Evolutionary conservation across 768 basidiomycete species (phyloP), one percentile per base, ranked within the genome.

Genomic region (Rickenella mellea): DNA sequence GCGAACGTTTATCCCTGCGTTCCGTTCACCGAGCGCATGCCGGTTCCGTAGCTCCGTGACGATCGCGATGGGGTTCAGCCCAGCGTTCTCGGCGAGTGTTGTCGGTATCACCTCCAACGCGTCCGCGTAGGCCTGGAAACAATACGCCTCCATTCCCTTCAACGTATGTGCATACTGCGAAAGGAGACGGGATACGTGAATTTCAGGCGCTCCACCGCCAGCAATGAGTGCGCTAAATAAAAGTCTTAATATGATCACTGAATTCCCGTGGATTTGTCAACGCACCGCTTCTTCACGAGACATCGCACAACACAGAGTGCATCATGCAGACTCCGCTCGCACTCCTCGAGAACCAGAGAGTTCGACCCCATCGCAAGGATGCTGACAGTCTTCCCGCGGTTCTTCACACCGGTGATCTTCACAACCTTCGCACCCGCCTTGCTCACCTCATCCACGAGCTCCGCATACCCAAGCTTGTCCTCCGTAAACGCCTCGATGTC

Each of bases 281-380:
- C 78, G 41, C 55, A 94, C 94, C 93, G 73, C 67, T 97, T 98
- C 69, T 99, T 98, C 36, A 99, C 93, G 40, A 99, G 73, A 68
- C 96, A 99, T 39, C 96, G 78, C 4, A 99, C 92, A 24, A 99
- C 96, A 58, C 96, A 98, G n/a, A 98, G 76, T 0, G 96, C 94
- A 59, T 99, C 96, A 63, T 99, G 96, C 52, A 99, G 66, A 74
- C 89, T 92, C 43, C 96, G 81, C 68, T 97, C 96, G 53, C 84
- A 88, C 63, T 99, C 96, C 60, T 98, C 96, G 39, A 98, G 77
- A 0, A 99, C 92, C 35, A 99, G 73, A 45, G 74, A 74, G 67
- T 97, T 99, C 55, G 74, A 75, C 44, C 96, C 96, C 67, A 90
- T 97, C 28, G 90, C 94, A 40, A 99, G 78, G 50, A 99, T 85